A percentile compares a stretch with the other conserved stretches of the same genome.
Conservation (phyloP, 1,284 basidiomycete species). For the Athelia sp. region DNA sequence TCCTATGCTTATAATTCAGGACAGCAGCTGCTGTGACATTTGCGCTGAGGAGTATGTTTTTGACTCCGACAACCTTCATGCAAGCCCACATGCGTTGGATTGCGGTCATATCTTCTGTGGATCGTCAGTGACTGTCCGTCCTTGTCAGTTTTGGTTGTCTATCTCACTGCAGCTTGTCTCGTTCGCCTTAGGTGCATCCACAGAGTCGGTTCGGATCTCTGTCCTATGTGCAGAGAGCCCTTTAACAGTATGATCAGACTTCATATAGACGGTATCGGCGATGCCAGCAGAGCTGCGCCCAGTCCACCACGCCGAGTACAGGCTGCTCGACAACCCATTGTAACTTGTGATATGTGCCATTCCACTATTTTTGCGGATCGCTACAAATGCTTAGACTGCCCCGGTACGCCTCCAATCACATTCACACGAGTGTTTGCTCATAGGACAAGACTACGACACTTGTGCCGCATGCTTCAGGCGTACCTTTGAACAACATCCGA, state of each 20-base stretch:
- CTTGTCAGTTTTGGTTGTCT: background rate
- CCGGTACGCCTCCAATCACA: conserved; percentile 32
- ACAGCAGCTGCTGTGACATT: background rate
- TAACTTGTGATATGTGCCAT: conserved; percentile 57
- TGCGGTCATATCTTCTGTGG: background rate
- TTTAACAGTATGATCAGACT: background rate
- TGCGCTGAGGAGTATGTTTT: background rate
- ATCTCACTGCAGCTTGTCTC: background rate
- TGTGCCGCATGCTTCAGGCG: conserved; percentile 51
- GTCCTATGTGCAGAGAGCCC: background rate
- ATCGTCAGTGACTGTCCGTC: background rate
- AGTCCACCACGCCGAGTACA: too few species aligned
- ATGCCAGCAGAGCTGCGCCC: too few species aligned
- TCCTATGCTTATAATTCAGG: background rate
- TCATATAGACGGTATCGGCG: too few species aligned
- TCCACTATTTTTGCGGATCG: conserved; percentile 53
- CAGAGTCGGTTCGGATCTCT: background rate
- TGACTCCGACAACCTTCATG: background rate
- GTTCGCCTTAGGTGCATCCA: background rate
- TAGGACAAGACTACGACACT: conserved; percentile 58
- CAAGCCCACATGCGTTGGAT: background rate
- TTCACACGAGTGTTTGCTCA: conserved; percentile 2
- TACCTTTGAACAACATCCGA: conserved; percentile 44
- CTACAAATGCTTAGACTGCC: conserved; percentile 74
- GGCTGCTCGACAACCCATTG: conserved; percentile 4